Percentiles rank a stretch among this genome's conserved stretches.
These are phyloP conservation scores for Tuber microsphaerosporum DNA, from an alignment of 495 filamentous ascomycete genomes.

Conservation along the genomic window DNA sequence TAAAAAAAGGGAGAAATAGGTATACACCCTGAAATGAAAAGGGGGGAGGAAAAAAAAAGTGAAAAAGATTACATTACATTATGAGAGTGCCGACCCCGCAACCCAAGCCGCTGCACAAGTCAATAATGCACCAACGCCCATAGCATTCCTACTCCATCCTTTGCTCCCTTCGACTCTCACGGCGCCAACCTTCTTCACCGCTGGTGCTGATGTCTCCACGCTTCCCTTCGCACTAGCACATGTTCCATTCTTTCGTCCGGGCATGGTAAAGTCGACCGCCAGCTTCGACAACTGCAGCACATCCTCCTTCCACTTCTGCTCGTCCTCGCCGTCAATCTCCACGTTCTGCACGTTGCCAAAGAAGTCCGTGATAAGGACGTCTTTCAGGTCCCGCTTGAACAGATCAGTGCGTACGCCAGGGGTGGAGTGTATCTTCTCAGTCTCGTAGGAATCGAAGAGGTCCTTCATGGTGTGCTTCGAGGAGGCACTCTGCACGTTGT, in stretches of 20 bases:
- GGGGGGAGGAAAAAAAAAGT: no score
- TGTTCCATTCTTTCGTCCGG: slow-evolving; percentile 13
- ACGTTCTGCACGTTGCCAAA: slow-evolving; percentile 98
- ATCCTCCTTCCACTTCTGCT: slow-evolving; percentile 65
- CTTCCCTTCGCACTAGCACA: slow-evolving; percentile 18
- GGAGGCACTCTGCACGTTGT: slow-evolving; percentile 70
- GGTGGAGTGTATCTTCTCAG: slow-evolving; percentile 83
- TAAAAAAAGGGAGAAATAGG: background rate
- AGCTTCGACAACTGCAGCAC: slow-evolving; percentile 54
- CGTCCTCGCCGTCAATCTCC: slow-evolving; percentile 62
- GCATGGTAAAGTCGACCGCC: slow-evolving; percentile 34
- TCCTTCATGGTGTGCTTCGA: slow-evolving; percentile 84
- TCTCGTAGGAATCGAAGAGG: slow-evolving; percentile 91
- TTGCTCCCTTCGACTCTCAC: slow-evolving; percentile 36
- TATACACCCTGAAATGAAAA: background rate
- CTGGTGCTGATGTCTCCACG: slow-evolving; percentile 32
- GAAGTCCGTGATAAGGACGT: slow-evolving; percentile 74
- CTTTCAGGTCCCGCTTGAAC: slow-evolving; percentile 58
- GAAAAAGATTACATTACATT: background rate
- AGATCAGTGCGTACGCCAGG: slow-evolving; percentile 92
- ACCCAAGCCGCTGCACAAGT: slow-evolving; percentile 39
- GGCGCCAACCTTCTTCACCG: slow-evolving; percentile 28
- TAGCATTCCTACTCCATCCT: slow-evolving; percentile 38
- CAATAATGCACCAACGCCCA: slow-evolving; percentile 33
- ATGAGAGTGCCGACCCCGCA: slow-evolving; percentile 35